Conservation (phyloP, 345 rosid genomes). For the Salix udensis region DNA sequence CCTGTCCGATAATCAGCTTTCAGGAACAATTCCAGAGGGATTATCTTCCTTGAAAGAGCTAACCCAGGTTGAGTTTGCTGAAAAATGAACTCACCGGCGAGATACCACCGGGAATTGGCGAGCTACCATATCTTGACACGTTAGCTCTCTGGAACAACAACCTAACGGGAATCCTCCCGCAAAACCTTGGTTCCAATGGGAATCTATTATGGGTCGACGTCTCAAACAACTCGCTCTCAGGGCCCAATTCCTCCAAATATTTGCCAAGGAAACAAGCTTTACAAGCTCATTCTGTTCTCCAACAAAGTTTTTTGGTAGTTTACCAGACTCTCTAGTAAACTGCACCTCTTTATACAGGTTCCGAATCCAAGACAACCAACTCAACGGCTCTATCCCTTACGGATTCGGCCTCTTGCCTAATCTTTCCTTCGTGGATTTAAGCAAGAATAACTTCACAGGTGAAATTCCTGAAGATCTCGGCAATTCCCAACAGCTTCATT, state of each 20-base stretch:
- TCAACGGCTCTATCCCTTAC: slow-evolving; percentile 64
- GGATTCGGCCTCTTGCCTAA: slow-evolving; percentile 68
- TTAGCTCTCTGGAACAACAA: slow-evolving; percentile 68
- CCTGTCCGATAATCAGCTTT: slow-evolving; percentile 62
- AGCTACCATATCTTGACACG: slow-evolving; percentile 52
- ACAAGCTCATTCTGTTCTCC: slow-evolving; percentile 82
- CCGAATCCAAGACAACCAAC: slow-evolving; percentile 58
- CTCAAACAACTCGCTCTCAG: slow-evolving; percentile 64
- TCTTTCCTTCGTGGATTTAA: slow-evolving; percentile 63
- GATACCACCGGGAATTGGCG: slow-evolving; percentile 63
- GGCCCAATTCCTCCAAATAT: slow-evolving; percentile 76
- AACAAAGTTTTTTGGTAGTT: slow-evolving; percentile 47
- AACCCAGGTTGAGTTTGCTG: slow-evolving; percentile 55
- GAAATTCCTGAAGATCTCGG: slow-evolving; percentile 70
- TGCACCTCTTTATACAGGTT: slow-evolving; percentile 66
- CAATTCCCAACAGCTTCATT: slow-evolving; percentile 52
- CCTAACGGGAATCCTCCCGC: slow-evolving; percentile 65
- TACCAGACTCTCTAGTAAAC: slow-evolving; percentile 52
- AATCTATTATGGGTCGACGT: slow-evolving; percentile 62
- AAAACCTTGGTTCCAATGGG: slow-evolving; percentile 65
- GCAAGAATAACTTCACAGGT: slow-evolving; percentile 65
- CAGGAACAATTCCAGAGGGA: slow-evolving; percentile 60
- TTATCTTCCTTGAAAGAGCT: slow-evolving; percentile 52
- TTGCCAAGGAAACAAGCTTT: slow-evolving; percentile 67
- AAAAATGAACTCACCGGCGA: slow-evolving; percentile 53